Percentiles rank a stretch among this genome's conserved stretches.
Evolutionary conservation across 352 stramenopile genomes (phyloP).

Genomic region (Aphanomyces astaci): DNA sequence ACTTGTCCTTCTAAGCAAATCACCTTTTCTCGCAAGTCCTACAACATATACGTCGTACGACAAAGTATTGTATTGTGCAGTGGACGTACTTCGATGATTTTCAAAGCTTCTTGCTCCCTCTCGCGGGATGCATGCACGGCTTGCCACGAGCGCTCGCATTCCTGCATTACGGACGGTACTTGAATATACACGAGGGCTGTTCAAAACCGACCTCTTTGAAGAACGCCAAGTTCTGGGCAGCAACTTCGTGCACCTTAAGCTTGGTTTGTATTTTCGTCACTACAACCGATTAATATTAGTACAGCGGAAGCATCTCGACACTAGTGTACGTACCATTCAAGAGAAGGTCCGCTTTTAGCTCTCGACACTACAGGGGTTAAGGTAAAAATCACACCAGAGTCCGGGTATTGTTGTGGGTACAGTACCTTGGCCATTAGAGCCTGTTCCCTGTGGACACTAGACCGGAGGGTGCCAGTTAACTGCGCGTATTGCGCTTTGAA

Average conservation of each 20-base stretch:
- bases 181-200: neutral
- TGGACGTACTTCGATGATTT: neutral
- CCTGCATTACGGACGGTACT: neutral
- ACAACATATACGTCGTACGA: too few species aligned
- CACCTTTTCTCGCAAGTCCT: conserved; percentile 11
- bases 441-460: neutral
- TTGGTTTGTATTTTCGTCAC: conserved; percentile 12
- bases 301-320: too few species aligned
- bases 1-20: conserved; percentile 4
- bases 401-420: too few species aligned
- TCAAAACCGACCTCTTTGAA: conserved; percentile 15
- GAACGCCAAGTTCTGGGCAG: neutral
- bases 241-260: neutral
- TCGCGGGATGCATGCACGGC: conserved; percentile 3
- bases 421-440: conserved; percentile 3
- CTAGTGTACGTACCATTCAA: neutral
- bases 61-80: too few species aligned
- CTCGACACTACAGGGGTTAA: conserved; percentile 12
- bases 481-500: conserved; percentile 11
- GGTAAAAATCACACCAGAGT: too few species aligned
- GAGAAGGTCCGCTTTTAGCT: conserved; percentile 6
- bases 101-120: conserved; percentile 16
- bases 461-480: neutral
- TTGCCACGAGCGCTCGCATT: conserved; percentile 19
- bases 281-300: neutral